A percentile compares a stretch with the other conserved stretches of the same genome.
These are phyloP conservation scores for Blastocystis sp. DNA, from an alignment of 352 stramenopile species.

Conservation along the genomic window DNA sequence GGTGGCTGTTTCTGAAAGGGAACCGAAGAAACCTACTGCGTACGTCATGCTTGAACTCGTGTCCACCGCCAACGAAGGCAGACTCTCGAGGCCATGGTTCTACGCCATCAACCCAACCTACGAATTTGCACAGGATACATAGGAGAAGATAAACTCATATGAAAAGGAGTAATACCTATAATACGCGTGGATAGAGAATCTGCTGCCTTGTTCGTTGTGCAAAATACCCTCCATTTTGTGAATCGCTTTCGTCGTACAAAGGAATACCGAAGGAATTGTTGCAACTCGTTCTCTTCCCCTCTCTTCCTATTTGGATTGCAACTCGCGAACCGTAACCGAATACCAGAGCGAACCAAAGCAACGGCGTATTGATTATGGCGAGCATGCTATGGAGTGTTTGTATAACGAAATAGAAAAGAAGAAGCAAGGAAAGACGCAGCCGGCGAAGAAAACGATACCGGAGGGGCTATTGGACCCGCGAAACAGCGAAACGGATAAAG, in stretches of 20 bases:
- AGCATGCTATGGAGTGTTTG: neutral
- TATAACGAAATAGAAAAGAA: slow-evolving; percentile 34
- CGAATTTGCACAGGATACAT: neutral
- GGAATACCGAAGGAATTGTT: too few relatives aligned
- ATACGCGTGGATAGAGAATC: neutral
- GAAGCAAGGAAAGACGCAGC: slow-evolving; percentile 4
- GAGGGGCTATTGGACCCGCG: neutral
- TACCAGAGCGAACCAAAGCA: too few relatives aligned
- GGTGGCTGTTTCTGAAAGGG: neutral
- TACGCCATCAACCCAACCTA: neutral
- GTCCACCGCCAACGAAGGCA: neutral
- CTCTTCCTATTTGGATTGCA: too few relatives aligned
- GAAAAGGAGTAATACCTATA: too few relatives aligned
- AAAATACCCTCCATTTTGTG: neutral
- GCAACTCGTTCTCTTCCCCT: too few relatives aligned
- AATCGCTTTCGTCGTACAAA: too few relatives aligned
- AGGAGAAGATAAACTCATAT: neutral
- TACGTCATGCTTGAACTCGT: neutral
- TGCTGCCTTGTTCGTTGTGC: neutral
- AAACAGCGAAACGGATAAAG: neutral
- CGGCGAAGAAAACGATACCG: neutral
- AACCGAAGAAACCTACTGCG: neutral
- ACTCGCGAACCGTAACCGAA: too few relatives aligned
- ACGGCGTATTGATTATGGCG: too few relatives aligned
- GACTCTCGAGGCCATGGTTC: neutral